phyloP scores from a whole-genome alignment of 768 basidiomycete genomes.

The Suillus plorans region DNA sequence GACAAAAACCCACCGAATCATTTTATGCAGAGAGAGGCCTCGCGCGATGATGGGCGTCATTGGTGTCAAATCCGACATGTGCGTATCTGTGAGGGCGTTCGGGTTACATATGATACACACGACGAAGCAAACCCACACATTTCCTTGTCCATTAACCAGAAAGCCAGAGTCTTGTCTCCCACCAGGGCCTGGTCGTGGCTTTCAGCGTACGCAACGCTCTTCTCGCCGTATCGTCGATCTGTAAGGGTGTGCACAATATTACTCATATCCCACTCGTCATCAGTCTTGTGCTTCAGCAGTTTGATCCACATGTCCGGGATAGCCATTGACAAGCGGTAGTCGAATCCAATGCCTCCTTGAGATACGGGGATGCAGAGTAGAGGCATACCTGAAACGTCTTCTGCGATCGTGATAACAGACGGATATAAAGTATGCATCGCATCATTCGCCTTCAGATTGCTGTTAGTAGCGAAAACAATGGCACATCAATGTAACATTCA shows the following conservation, averaged over 20 bases:
- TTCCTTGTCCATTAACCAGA: slow-evolving; percentile 99
- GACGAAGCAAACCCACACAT: slow-evolving; percentile 72
- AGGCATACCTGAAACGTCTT: slow-evolving; percentile 99
- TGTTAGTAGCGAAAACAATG: not conserved
- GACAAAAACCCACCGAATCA: slow-evolving; percentile 73
- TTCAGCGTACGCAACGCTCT: slow-evolving; percentile 91
- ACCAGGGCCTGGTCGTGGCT: slow-evolving; percentile 98
- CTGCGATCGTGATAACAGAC: slow-evolving; percentile 84
- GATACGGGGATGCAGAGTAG: slow-evolving; percentile 78
- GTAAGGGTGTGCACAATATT: slow-evolving; percentile 87
- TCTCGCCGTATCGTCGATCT: slow-evolving; percentile 87
- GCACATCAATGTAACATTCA: slow-evolving; percentile 38
- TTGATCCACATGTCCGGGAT: slow-evolving; percentile 99
- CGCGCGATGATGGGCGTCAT: slow-evolving; percentile 86
- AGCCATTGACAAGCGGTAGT: slow-evolving; percentile 98
- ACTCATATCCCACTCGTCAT: slow-evolving; percentile 86
- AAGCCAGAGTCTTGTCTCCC: slow-evolving; percentile 97
- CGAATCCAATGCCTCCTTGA: slow-evolving; percentile 92
- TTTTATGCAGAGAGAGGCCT: slow-evolving; percentile 92
- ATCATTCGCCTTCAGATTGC: slow-evolving; percentile 79
- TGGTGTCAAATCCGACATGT: slow-evolving; percentile 87
- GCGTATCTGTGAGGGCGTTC: slow-evolving; percentile 57
- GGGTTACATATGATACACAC: not conserved
- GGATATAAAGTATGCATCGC: slow-evolving; percentile 84
- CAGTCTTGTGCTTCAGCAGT: slow-evolving; percentile 86